A percentile compares a stretch with the other conserved stretches of the same genome.
These are phyloP conservation scores for Boletus coccyginus DNA, from an alignment of 768 basidiomycete genomes.

Conservation along the genomic window DNA sequence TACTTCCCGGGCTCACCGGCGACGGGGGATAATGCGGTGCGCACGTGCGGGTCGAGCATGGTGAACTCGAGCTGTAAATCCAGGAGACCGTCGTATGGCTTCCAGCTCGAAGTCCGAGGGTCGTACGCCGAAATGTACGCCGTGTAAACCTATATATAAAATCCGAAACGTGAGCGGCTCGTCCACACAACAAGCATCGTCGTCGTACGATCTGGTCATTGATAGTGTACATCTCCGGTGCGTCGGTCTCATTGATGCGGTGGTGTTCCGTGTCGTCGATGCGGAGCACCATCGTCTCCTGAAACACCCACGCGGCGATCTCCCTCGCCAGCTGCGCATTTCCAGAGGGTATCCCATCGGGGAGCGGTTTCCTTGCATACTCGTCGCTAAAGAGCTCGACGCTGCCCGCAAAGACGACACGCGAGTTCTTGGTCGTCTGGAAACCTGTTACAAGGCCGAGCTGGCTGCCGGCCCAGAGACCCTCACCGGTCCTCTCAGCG, in stretches of 20 bases:
- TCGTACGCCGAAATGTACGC: conserved; percentile 72
- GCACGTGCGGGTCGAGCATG: conserved; percentile 97
- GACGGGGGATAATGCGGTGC: conserved; percentile 68
- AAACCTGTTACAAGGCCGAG: conserved; percentile 84
- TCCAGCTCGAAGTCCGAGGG: conserved; percentile 56
- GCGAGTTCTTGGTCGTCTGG: conserved; percentile 76
- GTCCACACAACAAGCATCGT: neutral
- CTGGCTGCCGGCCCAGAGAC: conserved; percentile 77
- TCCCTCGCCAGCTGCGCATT: conserved; percentile 76
- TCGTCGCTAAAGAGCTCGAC: conserved; percentile 78
- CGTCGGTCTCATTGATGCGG: conserved; percentile 55
- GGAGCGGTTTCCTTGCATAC: conserved; percentile 60
- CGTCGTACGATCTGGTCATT: conserved; percentile 75
- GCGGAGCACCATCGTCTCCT: conserved; percentile 76
- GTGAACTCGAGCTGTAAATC: conserved; percentile 96
- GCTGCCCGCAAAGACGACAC: conserved; percentile 81
- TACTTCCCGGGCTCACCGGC: conserved; percentile 62
- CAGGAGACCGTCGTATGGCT: conserved; percentile 62
- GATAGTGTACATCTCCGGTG: conserved; percentile 76
- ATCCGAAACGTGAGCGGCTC: neutral
- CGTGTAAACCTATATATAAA: conserved; percentile 57
- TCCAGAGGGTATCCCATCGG: conserved; percentile 60
- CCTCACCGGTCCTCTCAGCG: conserved; percentile 71
- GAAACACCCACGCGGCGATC: conserved; percentile 87
- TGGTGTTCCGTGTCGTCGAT: conserved; percentile 76